Conservation (phyloP, 179 eudicot genomes). For the Heliamphora pulchella region DNA sequence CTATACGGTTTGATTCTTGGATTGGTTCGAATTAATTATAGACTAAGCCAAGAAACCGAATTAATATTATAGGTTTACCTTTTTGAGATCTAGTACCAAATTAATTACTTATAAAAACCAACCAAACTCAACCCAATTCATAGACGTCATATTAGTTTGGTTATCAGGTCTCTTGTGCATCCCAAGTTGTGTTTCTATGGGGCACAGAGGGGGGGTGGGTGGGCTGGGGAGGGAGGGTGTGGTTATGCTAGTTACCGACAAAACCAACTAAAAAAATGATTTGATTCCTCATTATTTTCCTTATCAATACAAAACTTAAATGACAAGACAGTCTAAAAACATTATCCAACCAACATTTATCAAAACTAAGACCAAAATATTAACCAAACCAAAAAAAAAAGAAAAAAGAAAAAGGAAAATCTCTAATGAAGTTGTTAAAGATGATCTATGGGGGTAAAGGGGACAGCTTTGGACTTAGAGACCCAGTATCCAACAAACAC, state of each 20-base stretch:
- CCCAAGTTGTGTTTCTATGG: too few relatives aligned
- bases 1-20: too few relatives aligned
- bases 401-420: neutral
- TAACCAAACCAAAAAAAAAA: neutral
- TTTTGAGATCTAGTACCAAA: too few relatives aligned
- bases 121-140: too few relatives aligned
- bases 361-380: neutral
- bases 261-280: neutral
- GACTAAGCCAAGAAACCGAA: too few relatives aligned
- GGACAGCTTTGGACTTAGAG: conserved; percentile 24
- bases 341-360: neutral
- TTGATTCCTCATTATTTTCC: neutral
- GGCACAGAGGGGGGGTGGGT: too few relatives aligned
- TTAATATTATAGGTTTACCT: too few relatives aligned
- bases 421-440: conserved; percentile 23
- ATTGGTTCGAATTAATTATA: too few relatives aligned
- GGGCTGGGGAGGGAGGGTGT: neutral
- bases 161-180: too few relatives aligned
- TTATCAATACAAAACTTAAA: neutral
- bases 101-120: too few relatives aligned
- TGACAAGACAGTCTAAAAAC: neutral
- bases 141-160: too few relatives aligned
- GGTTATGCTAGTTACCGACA: neutral
- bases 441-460: conserved; percentile 45
- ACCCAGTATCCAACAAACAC: conserved; percentile 46